phyloP scores from a whole-genome alignment of 768 basidiomycete species.

The Hygrocybe coccinea region DNA sequence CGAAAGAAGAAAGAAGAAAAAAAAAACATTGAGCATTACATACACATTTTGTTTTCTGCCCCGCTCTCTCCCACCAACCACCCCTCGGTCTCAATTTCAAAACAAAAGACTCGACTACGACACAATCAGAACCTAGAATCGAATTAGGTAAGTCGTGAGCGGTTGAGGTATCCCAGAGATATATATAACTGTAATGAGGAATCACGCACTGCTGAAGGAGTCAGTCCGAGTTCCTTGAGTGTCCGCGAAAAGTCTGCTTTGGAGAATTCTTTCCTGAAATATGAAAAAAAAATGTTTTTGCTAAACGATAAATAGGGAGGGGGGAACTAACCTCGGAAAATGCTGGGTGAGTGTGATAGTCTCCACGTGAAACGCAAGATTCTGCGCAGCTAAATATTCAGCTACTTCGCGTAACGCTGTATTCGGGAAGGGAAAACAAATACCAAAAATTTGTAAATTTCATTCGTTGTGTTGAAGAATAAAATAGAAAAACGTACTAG shows the following conservation, averaged over 20 bases:
- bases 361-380: conserved; percentile 63
- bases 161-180: neutral
- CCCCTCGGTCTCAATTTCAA: no score
- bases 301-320: neutral
- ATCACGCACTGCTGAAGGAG: conserved; percentile 76
- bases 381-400: conserved; percentile 79
- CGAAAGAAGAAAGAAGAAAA: no score
- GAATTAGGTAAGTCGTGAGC: neutral
- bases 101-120: conserved; percentile 5
- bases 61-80: neutral
- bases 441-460: neutral
- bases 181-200: neutral
- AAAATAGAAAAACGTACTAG: conserved; percentile 47
- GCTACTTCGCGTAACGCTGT: conserved; percentile 81
- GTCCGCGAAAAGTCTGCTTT: conserved; percentile 72
- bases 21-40: no score
- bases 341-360: conserved; percentile 73
- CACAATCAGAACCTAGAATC: conserved; percentile 50
- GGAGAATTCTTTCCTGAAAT: conserved; percentile 68
- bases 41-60: neutral
- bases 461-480: neutral
- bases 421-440: neutral
- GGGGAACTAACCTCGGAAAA: conserved; percentile 68
- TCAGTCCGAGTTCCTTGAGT: conserved; percentile 78
- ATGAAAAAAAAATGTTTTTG: neutral